Evolutionary conservation across 108 stramenopile genomes (phyloP).

Genomic region (Epithemia pelagica): DNA sequence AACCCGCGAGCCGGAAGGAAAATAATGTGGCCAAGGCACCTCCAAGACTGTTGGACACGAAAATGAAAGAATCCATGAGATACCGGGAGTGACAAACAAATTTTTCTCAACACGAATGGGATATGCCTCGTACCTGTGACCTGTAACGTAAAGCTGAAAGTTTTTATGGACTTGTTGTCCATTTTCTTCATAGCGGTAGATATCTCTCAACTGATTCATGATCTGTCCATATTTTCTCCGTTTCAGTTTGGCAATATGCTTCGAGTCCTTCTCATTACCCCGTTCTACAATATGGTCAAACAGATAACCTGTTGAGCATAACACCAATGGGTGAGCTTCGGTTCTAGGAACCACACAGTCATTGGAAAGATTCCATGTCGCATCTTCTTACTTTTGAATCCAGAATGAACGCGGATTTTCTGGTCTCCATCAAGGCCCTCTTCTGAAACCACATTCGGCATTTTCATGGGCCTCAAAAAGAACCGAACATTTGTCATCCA

Average conservation of each 20-base stretch:
- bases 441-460: not conserved
- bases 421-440: not conserved
- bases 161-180: not conserved
- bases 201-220: not conserved
- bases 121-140: not conserved
- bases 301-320: not conserved
- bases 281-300: not conserved
- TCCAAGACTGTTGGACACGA: slow-evolving; percentile 59
- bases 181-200: not conserved
- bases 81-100: not conserved
- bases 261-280: not conserved
- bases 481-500: not conserved
- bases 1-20: slow-evolving; percentile 34
- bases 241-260: not conserved
- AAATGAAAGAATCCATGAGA: slow-evolving; percentile 11
- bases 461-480: not conserved
- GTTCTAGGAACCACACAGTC: too few species aligned
- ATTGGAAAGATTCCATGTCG: not conserved
- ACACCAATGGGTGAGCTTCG: too few species aligned
- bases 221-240: not conserved
- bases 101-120: too few species aligned
- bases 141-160: not conserved
- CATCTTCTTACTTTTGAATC: not conserved
- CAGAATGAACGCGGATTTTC: not conserved
- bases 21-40: slow-evolving; percentile 62